phyloP scores from a whole-genome alignment of 2,329 filamentous ascomycete species.

The Colletotrichum tropicale region DNA sequence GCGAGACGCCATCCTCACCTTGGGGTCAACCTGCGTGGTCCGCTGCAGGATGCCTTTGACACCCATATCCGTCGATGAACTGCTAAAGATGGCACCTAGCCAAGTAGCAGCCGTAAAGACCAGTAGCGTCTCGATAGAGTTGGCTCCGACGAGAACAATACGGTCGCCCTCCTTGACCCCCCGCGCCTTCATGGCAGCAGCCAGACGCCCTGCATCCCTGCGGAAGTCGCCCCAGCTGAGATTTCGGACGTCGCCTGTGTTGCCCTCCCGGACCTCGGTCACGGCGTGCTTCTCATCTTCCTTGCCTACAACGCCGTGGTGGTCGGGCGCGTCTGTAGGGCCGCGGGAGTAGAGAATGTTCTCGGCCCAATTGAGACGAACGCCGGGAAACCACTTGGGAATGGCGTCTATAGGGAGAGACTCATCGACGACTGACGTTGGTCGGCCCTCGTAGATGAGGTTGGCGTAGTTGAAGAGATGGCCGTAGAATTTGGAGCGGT shows the following conservation, averaged over 20 bases:
- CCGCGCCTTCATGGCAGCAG: constrained; percentile 68
- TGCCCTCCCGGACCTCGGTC: constrained; percentile 76
- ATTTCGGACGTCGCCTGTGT: constrained; percentile 50
- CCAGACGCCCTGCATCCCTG: constrained; percentile 58
- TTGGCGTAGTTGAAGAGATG: constrained; percentile 64
- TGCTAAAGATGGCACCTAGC: constrained; percentile 78
- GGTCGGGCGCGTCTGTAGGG: constrained; percentile 41
- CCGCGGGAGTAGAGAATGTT: constrained; percentile 72
- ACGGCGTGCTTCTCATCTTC: constrained; percentile 74
- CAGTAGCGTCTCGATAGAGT: constrained; percentile 75
- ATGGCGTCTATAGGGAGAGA: constrained; percentile 71
- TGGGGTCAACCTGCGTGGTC: constrained; percentile 75
- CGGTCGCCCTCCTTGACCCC: constrained; percentile 76
- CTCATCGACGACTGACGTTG: constrained; percentile 70
- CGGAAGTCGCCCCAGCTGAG: constrained; percentile 74
- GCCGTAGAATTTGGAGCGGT: constrained; percentile 68
- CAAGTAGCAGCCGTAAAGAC: constrained; percentile 73
- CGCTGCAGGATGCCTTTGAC: constrained; percentile 78
- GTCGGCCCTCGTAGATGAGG: constrained; percentile 67
- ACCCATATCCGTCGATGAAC: constrained; percentile 83
- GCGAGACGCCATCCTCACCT: constrained; percentile 38
- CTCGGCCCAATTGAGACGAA: constrained; percentile 78
- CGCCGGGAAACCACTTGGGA: constrained; percentile 78
- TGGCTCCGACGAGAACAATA: constrained; percentile 76
- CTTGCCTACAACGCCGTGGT: constrained; percentile 63